A percentile compares a stretch with the other conserved stretches of the same genome.
phyloP scores from a whole-genome alignment of 495 filamentous ascomycete genomes.

The Aspergillus indologenus region DNA sequence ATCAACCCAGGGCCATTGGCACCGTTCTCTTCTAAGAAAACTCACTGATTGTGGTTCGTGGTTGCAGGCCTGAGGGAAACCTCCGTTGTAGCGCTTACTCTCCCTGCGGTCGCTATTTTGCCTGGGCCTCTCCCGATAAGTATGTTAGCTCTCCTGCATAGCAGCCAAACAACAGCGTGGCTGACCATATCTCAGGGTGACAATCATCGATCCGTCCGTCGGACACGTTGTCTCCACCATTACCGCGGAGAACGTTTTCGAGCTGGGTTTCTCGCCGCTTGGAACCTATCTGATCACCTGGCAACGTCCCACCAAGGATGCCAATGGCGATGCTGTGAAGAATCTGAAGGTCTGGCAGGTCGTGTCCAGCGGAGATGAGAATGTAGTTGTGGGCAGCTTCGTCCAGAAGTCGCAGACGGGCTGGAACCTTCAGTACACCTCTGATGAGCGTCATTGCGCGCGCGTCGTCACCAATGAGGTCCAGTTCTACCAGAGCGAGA shows the following conservation, averaged over 20 bases:
- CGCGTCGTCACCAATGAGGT: conserved; percentile 94
- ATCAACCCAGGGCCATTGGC: not conserved
- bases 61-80: conserved; percentile 79
- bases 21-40: not conserved
- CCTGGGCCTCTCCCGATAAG: conserved; percentile 86
- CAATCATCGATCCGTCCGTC: conserved; percentile 74
- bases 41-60: conserved; percentile 21
- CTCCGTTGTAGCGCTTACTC: conserved; percentile 93
- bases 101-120: conserved; percentile 90
- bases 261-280: conserved; percentile 87
- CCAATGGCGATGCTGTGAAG: conserved; percentile 85
- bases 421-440: conserved; percentile 97
- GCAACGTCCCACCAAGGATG: conserved; percentile 91
- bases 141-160: conserved; percentile 30
- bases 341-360: conserved; percentile 96
- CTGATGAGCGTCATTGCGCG: conserved; percentile 88
- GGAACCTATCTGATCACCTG: conserved; percentile 94
- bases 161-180: not conserved
- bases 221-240: conserved; percentile 76
- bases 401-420: conserved; percentile 94
- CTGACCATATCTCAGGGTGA: conserved; percentile 56
- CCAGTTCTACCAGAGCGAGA: conserved; percentile 87
- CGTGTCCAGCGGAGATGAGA: conserved; percentile 54
- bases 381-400: conserved; percentile 76
- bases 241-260: conserved; percentile 77